A percentile compares a stretch with the other conserved stretches of the same genome.
phyloP scores from a whole-genome alignment of 2,329 filamentous ascomycete genomes.

The Ilyonectria mors-panacis region DNA sequence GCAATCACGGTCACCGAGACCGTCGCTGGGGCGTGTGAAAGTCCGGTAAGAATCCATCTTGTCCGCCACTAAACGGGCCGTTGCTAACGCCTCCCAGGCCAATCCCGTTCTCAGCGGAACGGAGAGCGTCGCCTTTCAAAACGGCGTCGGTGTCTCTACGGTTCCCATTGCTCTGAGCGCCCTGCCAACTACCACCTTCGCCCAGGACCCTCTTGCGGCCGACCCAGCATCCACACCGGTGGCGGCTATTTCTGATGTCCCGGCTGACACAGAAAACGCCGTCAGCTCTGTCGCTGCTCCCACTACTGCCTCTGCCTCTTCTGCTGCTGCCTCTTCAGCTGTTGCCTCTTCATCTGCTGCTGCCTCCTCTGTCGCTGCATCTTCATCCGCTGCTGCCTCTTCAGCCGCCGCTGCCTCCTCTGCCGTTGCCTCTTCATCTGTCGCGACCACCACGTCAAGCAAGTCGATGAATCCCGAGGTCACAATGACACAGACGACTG shows the following conservation, averaged over 20 bases:
- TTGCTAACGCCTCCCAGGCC: conserved; percentile 11
- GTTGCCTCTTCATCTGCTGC: background rate
- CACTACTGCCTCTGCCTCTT: conserved; percentile 19
- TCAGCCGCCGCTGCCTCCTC: background rate
- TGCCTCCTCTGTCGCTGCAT: background rate
- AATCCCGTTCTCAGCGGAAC: conserved; percentile 5
- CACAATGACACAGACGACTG: conserved; percentile 38
- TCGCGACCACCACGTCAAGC: conserved; percentile 32
- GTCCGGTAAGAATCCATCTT: conserved; percentile 11
- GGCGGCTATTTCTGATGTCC: background rate
- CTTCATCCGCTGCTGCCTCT: background rate
- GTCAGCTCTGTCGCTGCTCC: conserved; percentile 28
- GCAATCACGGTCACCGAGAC: conserved; percentile 41
- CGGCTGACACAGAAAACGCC: conserved; percentile 20
- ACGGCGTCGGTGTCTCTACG: conserved; percentile 51
- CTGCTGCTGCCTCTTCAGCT: background rate
- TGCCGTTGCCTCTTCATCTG: conserved; percentile 22
- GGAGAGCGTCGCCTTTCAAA: conserved; percentile 14
- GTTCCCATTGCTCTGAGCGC: conserved; percentile 47
- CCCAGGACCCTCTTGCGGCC: conserved; percentile 34
- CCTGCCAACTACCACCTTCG: conserved; percentile 50
- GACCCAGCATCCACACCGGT: conserved; percentile 1
- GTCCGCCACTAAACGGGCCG: background rate
- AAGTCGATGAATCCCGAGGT: conserved; percentile 31
- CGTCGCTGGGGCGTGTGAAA: conserved; percentile 28